A percentile compares a stretch with the other conserved stretches of the same genome.
Conservation (phyloP, 140 eudicot genomes). For the Anethum foeniculum region DNA sequence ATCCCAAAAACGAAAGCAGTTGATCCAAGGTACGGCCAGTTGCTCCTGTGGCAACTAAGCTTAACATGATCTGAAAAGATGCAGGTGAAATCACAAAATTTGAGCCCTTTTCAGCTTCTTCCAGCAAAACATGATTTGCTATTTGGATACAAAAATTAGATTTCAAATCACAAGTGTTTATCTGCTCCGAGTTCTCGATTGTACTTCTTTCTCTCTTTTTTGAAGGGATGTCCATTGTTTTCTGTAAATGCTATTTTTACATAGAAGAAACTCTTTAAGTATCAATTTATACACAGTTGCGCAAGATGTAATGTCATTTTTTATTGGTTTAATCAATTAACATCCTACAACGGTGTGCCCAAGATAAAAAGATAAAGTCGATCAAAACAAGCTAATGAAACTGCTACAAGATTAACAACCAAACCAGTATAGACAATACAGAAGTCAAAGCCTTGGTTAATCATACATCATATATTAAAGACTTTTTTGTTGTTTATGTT, state of each 20-base stretch:
- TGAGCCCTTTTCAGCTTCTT: constrained; percentile 5
- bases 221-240: not conserved
- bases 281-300: not conserved
- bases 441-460: not conserved
- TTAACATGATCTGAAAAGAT: constrained; percentile 5
- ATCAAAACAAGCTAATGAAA: not conserved
- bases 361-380: not conserved
- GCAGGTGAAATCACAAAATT: constrained; percentile 5
- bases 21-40: constrained; percentile 1
- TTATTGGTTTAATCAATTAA: too few relatives aligned
- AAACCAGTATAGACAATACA: not conserved
- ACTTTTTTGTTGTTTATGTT: not conserved
- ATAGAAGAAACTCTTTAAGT: not conserved
- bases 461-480: not conserved
- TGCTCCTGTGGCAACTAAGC: constrained; percentile 13
- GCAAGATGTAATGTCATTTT: not conserved
- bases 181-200: constrained; percentile 1
- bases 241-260: not conserved
- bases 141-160: not conserved
- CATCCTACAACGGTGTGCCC: not conserved
- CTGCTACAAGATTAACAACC: not conserved
- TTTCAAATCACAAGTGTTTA: not conserved
- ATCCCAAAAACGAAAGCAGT: not conserved
- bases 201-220: not conserved
- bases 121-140: not conserved